Conservation (phyloP, 2,329 filamentous ascomycete species). For the Zalaria sp. region DNA sequence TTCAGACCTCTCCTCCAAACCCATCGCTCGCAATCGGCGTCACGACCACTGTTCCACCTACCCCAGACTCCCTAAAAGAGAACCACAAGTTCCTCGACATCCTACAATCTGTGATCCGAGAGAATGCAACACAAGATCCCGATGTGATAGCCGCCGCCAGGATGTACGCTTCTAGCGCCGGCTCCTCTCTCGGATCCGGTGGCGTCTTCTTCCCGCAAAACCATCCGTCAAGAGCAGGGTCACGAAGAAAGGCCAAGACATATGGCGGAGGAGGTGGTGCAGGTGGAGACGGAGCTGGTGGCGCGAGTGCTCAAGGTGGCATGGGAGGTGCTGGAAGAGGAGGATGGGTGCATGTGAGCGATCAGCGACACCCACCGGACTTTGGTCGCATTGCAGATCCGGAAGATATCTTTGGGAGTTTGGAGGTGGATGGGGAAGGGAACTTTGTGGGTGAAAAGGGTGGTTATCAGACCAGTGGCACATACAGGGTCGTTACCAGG, state of each 20-base stretch:
- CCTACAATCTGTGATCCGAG: slow-evolving; percentile 39
- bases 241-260: slow-evolving; percentile 9
- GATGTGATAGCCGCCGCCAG: slow-evolving; percentile 43
- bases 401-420: slow-evolving; percentile 51
- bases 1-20: slow-evolving; percentile 40
- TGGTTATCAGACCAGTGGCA: slow-evolving; percentile 46
- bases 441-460: slow-evolving; percentile 42
- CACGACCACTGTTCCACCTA: slow-evolving; percentile 40
- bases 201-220: slow-evolving; percentile 31
- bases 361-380: slow-evolving; percentile 45
- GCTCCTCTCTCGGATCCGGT: slow-evolving; percentile 37
- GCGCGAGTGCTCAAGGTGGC: slow-evolving; percentile 44
- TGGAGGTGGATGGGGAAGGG: slow-evolving; percentile 46
- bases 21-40: slow-evolving; percentile 40
- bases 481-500: slow-evolving; percentile 46
- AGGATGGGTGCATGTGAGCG: slow-evolving; percentile 50
- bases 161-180: slow-evolving; percentile 44
- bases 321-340: slow-evolving; percentile 42
- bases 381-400: slow-evolving; percentile 52
- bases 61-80: slow-evolving; percentile 39
- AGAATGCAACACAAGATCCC: slow-evolving; percentile 41
- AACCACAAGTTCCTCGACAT: slow-evolving; percentile 43
- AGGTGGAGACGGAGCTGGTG: slow-evolving; percentile 36
- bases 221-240: slow-evolving; percentile 12
- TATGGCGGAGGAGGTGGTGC: slow-evolving; percentile 25